phyloP scores from a whole-genome alignment of 1,139 yeast genomes.

The Candida frijolesensis region DNA sequence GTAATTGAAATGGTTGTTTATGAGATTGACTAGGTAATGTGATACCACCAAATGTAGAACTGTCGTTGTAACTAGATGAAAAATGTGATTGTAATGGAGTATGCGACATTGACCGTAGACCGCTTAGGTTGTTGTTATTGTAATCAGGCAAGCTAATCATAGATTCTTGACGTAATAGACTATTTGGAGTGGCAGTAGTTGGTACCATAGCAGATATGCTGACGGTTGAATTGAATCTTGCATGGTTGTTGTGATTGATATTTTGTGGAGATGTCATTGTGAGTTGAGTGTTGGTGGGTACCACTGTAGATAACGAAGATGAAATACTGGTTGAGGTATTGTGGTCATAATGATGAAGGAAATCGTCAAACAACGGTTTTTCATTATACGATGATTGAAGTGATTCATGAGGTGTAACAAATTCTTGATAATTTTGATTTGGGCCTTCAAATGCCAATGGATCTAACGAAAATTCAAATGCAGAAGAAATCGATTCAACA shows the following conservation, averaged over 20 bases:
- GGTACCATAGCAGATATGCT: conserved; percentile 2
- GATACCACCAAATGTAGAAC: conserved; percentile 2
- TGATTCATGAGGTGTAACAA: conserved; percentile 10
- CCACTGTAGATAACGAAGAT: conserved; percentile 13
- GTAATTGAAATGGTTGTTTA: not conserved
- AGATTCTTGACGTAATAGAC: conserved; percentile 26
- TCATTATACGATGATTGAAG: conserved; percentile 15
- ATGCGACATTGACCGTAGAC: conserved; percentile 8
- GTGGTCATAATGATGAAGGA: conserved; percentile 8
- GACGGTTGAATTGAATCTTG: conserved; percentile 8
- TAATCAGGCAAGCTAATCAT: conserved; percentile 29
- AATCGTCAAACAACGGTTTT: conserved; percentile 17
- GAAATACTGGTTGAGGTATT: conserved; percentile 11
- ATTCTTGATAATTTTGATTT: conserved; percentile 20
- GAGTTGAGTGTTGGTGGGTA: conserved; percentile 13
- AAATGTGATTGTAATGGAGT: conserved; percentile 7
- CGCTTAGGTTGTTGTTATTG: conserved; percentile 6
- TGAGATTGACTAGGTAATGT: conserved; percentile 15
- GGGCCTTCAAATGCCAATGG: conserved; percentile 41
- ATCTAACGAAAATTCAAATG: conserved; percentile 33
- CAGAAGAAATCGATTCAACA: conserved; percentile 7
- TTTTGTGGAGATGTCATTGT: conserved; percentile 5
- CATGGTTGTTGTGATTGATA: not conserved
- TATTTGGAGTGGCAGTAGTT: conserved; percentile 17
- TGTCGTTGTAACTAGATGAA: conserved; percentile 7